These are phyloP conservation scores for Cyclotella cryptica DNA, from an alignment of 108 stramenopile species.

Conservation along the genomic window DNA sequence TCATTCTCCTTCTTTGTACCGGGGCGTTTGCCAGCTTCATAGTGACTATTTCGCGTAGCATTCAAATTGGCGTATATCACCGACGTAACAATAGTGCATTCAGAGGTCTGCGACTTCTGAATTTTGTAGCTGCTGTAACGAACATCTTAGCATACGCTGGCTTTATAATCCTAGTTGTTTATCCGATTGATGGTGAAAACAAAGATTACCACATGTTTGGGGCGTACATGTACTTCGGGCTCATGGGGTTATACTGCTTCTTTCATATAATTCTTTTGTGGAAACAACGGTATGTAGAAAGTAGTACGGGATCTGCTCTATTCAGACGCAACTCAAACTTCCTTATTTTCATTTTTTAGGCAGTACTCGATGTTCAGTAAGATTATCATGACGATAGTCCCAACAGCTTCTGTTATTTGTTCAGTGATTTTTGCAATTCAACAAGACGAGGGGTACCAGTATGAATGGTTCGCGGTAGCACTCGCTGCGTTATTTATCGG, in stretches of 20 bases:
- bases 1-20: slow-evolving; percentile 23
- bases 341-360: neutral
- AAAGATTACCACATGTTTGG: slow-evolving; percentile 25
- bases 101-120: slow-evolving; percentile 23
- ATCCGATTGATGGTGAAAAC: slow-evolving; percentile 23
- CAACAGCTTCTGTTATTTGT: slow-evolving; percentile 18
- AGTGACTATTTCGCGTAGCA: slow-evolving; percentile 33
- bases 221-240: slow-evolving; percentile 36
- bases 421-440: slow-evolving; percentile 22
- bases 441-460: slow-evolving; percentile 17
- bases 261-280: slow-evolving; percentile 38
- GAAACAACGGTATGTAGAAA: slow-evolving; percentile 28
- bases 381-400: slow-evolving; percentile 30
- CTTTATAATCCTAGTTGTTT: slow-evolving; percentile 32
- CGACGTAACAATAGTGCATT: slow-evolving; percentile 41
- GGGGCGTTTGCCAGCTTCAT: slow-evolving; percentile 34
- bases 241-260: slow-evolving; percentile 35
- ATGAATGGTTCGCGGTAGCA: slow-evolving; percentile 47
- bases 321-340: neutral
- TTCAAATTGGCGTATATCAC: slow-evolving; percentile 52
- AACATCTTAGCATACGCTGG: slow-evolving; percentile 43
- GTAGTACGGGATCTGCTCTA: neutral
- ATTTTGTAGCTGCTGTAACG: slow-evolving; percentile 27
- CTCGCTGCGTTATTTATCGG: slow-evolving; percentile 29
- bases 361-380: slow-evolving; percentile 43